Evolutionary conservation across 2,329 filamentous ascomycete species (phyloP).

Genomic region (Exserohilum turcica): DNA sequence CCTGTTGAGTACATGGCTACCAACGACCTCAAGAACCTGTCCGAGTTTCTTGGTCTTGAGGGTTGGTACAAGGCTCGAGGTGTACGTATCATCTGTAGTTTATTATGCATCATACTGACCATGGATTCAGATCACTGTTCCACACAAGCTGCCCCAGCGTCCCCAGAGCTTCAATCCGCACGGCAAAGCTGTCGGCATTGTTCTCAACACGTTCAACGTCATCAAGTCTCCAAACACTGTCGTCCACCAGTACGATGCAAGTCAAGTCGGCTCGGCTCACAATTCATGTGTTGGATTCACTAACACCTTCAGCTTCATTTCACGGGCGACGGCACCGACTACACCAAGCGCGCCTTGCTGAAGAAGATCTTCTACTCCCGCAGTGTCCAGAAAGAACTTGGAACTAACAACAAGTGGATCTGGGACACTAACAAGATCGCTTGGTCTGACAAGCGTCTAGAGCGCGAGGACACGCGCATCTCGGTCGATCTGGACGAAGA

Average conservation of each 20-base stretch:
- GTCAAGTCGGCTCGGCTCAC: conserved; percentile 42
- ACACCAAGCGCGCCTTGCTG: conserved; percentile 65
- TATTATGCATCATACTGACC: conserved; percentile 25
- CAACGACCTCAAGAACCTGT: conserved; percentile 43
- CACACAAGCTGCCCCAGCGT: conserved; percentile 39
- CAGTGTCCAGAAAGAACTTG: conserved; percentile 61
- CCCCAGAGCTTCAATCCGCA: conserved; percentile 46
- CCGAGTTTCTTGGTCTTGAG: conserved; percentile 42
- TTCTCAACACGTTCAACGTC: conserved; percentile 78
- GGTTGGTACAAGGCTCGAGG: conserved; percentile 47
- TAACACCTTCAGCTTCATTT: conserved; percentile 57
- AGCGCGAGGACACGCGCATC: conserved; percentile 49
- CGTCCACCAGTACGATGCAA: conserved; percentile 85
- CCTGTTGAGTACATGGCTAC: conserved; percentile 33
- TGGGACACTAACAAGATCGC: conserved; percentile 85
- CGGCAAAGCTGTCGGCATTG: conserved; percentile 49
- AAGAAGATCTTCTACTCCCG: conserved; percentile 77
- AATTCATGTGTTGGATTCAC: background rate
- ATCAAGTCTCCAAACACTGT: conserved; percentile 61
- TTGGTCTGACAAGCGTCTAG: conserved; percentile 60
- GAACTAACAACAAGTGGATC: conserved; percentile 61
- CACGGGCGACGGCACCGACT: conserved; percentile 64
- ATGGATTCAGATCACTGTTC: conserved; percentile 29
- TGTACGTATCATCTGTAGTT: conserved; percentile 38
- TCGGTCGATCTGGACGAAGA: conserved; percentile 75